Evolutionary conservation across 768 basidiomycete genomes (phyloP), one percentile per base, ranked within the genome.

Genomic region (Leccinum imitatum): DNA sequence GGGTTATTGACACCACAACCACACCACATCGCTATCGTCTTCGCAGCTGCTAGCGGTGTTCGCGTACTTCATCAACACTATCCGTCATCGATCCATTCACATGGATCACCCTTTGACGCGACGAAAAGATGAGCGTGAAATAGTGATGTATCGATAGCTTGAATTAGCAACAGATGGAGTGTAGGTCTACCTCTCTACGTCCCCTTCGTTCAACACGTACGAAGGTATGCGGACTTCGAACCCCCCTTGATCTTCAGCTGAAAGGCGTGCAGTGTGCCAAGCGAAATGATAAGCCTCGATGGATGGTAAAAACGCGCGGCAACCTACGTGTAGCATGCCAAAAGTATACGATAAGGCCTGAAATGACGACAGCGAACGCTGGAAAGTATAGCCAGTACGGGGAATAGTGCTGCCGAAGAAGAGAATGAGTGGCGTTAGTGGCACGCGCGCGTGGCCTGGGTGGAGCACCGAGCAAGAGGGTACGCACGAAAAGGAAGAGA

Each of bases 361-460:
- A 51, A 51, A 94, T 77, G 62, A 93, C 84, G 41, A 92, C 78
- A 0, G 72, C 81, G 67, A 89, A 95, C 1, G 93, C 83, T 58
- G 87, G 76, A 75, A 95, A 95, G 79, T 95, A 94, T 8, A 95
- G 78, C 91, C 92, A 95, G 76, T 85, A 94, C 15, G 93, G 92
- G 48, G 75, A 73, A 75, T 88, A 93, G 65, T 91, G 88, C 91
- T 93, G 64, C 57, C 57, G 27, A 50, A 33, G 50, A 25, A 50
- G 15, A 19, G 31, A 25, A 50, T 6, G 14, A 37, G 53, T 8
- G 19, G 30, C 4, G 30, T 66, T 21, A 64, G 58, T 39, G 15
- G 2, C 4, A 19, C 9, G 13, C 27, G 52, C 6, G n/a, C 6
- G 15, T 14, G 9, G 17, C 41, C 5, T 10, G 10, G 25, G n/a